phyloP scores from a whole-genome alignment of 495 filamentous ascomycete species.

The Aspergillus olivimuriae region DNA sequence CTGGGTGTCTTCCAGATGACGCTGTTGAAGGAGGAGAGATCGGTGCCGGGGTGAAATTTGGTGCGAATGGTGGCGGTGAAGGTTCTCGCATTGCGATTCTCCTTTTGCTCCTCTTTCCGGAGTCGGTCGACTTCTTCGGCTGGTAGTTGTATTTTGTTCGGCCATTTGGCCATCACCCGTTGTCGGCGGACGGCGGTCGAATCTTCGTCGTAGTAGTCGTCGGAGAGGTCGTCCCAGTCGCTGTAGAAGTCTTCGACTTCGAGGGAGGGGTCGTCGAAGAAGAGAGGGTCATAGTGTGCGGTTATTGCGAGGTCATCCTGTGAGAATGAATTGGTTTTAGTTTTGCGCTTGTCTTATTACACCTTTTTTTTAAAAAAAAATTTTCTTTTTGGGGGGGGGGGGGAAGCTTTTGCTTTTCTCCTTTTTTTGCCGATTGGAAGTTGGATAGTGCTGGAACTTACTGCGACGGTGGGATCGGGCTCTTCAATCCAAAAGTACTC shows the following conservation, averaged over 20 bases:
- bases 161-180: conserved; percentile 10
- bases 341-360: no score
- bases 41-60: conserved; percentile 10
- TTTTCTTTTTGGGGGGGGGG: no score
- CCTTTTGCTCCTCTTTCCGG: conserved; percentile 6
- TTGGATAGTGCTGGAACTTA: conserved; percentile 18
- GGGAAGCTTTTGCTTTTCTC: neutral
- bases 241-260: conserved; percentile 39
- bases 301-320: conserved; percentile 47
- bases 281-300: conserved; percentile 35
- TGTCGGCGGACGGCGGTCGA: conserved; percentile 22
- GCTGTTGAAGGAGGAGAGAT: conserved; percentile 29
- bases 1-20: conserved; percentile 34
- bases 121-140: neutral
- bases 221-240: conserved; percentile 46
- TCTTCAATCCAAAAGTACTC: conserved; percentile 39
- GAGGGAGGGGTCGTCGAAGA: conserved; percentile 34
- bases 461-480: conserved; percentile 33
- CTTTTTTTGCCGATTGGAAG: neutral
- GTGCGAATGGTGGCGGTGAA: neutral
- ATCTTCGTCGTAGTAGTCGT: conserved; percentile 47
- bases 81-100: conserved; percentile 6
- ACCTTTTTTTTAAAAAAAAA: no score
- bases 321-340: conserved; percentile 4
- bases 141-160: neutral